These are phyloP conservation scores for Tilletia walkeri DNA, from an alignment of 1,284 basidiomycete species.

Conservation along the genomic window DNA sequence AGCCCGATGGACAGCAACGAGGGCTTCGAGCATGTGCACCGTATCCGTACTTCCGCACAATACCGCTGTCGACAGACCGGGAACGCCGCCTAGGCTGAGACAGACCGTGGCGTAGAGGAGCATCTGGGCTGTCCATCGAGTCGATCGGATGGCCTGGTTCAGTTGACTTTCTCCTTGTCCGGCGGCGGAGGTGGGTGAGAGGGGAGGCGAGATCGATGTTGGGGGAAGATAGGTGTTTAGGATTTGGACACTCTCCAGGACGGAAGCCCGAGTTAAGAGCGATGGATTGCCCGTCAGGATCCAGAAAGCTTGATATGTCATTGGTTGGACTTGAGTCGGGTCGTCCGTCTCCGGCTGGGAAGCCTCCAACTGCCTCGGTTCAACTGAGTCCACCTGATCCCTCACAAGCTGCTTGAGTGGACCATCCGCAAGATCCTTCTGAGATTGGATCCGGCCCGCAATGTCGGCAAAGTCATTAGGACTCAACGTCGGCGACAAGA, in stretches of 20 bases:
- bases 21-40: constrained; percentile 46
- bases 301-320: constrained; percentile 53
- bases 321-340: constrained; percentile 15
- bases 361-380: not conserved
- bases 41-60: constrained; percentile 41
- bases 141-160: constrained; percentile 28
- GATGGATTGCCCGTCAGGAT: constrained; percentile 48
- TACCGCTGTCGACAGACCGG: constrained; percentile 37
- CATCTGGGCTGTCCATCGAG: constrained; percentile 40
- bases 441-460: not conserved
- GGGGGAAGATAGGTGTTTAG: not conserved
- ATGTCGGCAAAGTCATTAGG: constrained; percentile 39
- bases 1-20: constrained; percentile 31
- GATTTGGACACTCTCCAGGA: not conserved
- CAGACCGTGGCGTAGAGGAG: constrained; percentile 44
- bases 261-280: constrained; percentile 25
- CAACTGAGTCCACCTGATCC: not conserved
- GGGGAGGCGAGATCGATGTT: constrained; percentile 24
- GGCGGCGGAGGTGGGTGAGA: constrained; percentile 7
- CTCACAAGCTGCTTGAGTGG: constrained; percentile 12
- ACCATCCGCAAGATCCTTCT: not conserved
- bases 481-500: constrained; percentile 39
- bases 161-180: constrained; percentile 23
- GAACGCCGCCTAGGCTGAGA: constrained; percentile 42
- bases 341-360: not conserved